phyloP scores from a whole-genome alignment of 1,284 basidiomycete species.

The Peniophora sp. region DNA sequence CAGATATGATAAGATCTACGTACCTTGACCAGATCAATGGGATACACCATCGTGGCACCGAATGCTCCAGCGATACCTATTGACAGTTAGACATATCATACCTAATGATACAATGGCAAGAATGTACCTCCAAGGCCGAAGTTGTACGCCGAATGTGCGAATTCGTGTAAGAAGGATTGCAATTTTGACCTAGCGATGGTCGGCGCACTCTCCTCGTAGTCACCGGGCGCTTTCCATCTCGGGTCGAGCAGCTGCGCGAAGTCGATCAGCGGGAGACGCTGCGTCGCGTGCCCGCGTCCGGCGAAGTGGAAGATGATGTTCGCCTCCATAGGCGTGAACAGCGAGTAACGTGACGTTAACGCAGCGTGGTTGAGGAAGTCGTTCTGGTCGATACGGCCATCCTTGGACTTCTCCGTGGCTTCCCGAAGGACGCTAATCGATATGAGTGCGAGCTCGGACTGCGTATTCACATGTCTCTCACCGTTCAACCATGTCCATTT shows the following conservation, averaged over 20 bases:
- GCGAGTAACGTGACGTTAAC: constrained; percentile 76
- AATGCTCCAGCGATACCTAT: constrained; percentile 83
- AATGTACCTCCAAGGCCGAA: not conserved
- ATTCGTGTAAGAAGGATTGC: constrained; percentile 46
- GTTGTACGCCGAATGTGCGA: constrained; percentile 17
- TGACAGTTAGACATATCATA: constrained; percentile 4
- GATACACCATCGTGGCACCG: constrained; percentile 90
- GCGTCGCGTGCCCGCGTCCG: constrained; percentile 60
- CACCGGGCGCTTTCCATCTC: constrained; percentile 68
- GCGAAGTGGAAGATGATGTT: constrained; percentile 96
- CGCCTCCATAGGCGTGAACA: constrained; percentile 95
- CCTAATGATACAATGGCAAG: not conserved
- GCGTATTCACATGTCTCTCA: not conserved
- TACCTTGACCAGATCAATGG: constrained; percentile 82
- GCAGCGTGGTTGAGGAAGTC: constrained; percentile 76
- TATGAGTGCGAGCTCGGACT: too few relatives aligned
- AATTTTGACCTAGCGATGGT: constrained; percentile 28
- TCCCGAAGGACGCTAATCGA: constrained; percentile 66
- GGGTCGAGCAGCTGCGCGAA: constrained; percentile 88
- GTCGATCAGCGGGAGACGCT: constrained; percentile 75
- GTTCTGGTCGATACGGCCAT: constrained; percentile 82
- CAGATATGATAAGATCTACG: not conserved
- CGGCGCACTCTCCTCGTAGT: constrained; percentile 26
- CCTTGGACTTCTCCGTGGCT: constrained; percentile 83
- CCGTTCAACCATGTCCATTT: constrained; percentile 95